Base-by-base conservation (phyloP, 345 rosid species). In the Brassica juncea region DNA sequence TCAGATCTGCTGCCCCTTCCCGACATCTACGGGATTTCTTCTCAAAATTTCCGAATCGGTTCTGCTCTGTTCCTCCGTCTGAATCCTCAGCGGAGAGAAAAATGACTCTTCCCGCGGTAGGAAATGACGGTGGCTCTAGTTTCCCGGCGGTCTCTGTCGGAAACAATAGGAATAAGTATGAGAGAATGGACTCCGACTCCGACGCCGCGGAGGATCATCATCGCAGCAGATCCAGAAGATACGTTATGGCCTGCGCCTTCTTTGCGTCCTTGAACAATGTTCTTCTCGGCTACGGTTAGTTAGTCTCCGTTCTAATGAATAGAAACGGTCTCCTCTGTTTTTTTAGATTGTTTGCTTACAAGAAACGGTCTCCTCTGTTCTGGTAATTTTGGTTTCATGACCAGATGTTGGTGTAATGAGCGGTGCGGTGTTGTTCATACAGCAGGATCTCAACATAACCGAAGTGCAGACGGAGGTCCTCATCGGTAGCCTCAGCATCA, bases 351-450 rank as follows among this genome's bases (percentile, higher is more conserved):
- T 34, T 66, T 39, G 60, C 71, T 72, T 44, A 71, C 34, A 39
- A 58, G 31, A 6, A 3, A 14, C 19, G 4, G 7, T 60, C 2
- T 73, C 9, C n/a, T 10, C 49, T 42, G 37, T 34, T 34, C 76
- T 11, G 62, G 67, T 55, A 14, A 14, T 60, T 19, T 34, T 52
- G 16, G 1, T 28, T 16, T 15, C n/a, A 28, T 79, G 2, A 76
- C 79, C 93, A 94, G 97, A 94, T 86, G 93, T 94, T 2, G 98
- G 97, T 58, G 96, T 94, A 28, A 94, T 94, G 97, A 94, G 98
- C 72, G 97, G 98, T 78, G 98, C 98, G 68, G 87, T 94, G 79
- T 82, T 90, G 77, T 94, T 90, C 82, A 94, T 94, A 72, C 90
- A 92, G 62, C 85, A 94, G 84, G 97, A 94, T 75, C 85, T 94